A percentile compares a stretch with the other conserved stretches of the same genome.
Conservation (phyloP, 2,329 filamentous ascomycete species). For the Incumbomyces lentus region DNA sequence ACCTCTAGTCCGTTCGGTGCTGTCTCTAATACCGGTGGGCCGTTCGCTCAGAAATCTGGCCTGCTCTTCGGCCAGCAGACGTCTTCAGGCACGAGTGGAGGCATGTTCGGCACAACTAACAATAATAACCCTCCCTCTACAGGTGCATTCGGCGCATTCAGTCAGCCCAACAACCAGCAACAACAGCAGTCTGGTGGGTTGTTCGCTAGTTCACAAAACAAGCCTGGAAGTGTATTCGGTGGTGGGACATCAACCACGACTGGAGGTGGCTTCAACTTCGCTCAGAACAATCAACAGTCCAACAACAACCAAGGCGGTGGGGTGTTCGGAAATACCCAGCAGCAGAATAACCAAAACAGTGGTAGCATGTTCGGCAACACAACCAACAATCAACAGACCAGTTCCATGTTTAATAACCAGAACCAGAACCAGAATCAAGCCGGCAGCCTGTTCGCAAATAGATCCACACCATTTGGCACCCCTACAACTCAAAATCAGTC, state of each 20-base stretch:
- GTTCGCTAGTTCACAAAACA: slow-evolving; percentile 33
- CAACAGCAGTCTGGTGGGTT: slow-evolving; percentile 29
- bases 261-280: slow-evolving; percentile 28
- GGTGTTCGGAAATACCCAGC: slow-evolving; percentile 25
- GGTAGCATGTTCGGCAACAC: slow-evolving; percentile 34
- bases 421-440: slow-evolving; percentile 27
- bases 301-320: slow-evolving; percentile 22
- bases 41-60: slow-evolving; percentile 30
- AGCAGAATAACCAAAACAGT: slow-evolving; percentile 25
- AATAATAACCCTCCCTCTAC: slow-evolving; percentile 24
- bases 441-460: slow-evolving; percentile 33
- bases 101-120: slow-evolving; percentile 32
- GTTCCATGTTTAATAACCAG: slow-evolving; percentile 33
- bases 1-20: slow-evolving; percentile 9
- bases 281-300: slow-evolving; percentile 32
- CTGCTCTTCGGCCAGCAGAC: slow-evolving; percentile 20
- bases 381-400: slow-evolving; percentile 27
- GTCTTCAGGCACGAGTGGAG: slow-evolving; percentile 25
- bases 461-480: slow-evolving; percentile 22
- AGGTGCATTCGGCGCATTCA: slow-evolving; percentile 36
- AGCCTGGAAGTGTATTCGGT: slow-evolving; percentile 23
- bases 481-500: slow-evolving; percentile 31
- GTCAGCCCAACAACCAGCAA: slow-evolving; percentile 12
- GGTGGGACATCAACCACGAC: slow-evolving; percentile 24
- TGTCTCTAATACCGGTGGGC: slow-evolving; percentile 33